Percentiles rank a stretch among this genome's conserved stretches.
Conservation (phyloP, 1,284 basidiomycete genomes). For the Ceratorhiza oryzae-sativae region DNA sequence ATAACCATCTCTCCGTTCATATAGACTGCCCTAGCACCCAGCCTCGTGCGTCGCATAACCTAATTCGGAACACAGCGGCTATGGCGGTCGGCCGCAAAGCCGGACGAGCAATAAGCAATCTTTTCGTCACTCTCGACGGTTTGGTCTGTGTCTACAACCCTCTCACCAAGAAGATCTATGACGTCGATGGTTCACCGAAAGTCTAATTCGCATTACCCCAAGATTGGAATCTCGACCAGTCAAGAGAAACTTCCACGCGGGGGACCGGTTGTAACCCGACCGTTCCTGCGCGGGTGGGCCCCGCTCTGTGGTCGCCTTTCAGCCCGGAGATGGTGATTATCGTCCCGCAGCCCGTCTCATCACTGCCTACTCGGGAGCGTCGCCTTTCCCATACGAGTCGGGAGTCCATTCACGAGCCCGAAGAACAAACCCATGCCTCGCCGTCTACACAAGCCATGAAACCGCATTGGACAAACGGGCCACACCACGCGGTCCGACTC, state of each 20-base stretch:
- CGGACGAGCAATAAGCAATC: constrained; percentile 1
- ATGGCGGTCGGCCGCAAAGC: background rate
- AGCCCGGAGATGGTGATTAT: constrained; percentile 1
- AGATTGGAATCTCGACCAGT: constrained; percentile 7
- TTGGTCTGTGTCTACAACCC: constrained; percentile 1
- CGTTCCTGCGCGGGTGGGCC: background rate
- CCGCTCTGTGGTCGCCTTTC: background rate
- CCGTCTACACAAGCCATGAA: background rate
- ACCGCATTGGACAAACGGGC: background rate
- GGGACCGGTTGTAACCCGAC: background rate
- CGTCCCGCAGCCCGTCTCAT: background rate
- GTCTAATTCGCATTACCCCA: constrained; percentile 1
- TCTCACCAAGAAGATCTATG: constrained; percentile 16
- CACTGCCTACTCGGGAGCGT: background rate
- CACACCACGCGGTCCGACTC: constrained; percentile 6
- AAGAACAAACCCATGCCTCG: background rate
- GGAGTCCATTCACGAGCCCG: background rate
- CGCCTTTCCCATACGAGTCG: background rate
- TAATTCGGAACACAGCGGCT: background rate
- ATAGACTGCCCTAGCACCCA: background rate
- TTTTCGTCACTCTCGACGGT: background rate
- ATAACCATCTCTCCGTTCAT: background rate
- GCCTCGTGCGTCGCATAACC: background rate
- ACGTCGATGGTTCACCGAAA: background rate
- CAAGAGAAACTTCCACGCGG: constrained; percentile 17